Percentiles rank a stretch among this genome's conserved stretches.
Conservation (phyloP, 331 rosid genomes). For the Stylosanthes scabra region DNA sequence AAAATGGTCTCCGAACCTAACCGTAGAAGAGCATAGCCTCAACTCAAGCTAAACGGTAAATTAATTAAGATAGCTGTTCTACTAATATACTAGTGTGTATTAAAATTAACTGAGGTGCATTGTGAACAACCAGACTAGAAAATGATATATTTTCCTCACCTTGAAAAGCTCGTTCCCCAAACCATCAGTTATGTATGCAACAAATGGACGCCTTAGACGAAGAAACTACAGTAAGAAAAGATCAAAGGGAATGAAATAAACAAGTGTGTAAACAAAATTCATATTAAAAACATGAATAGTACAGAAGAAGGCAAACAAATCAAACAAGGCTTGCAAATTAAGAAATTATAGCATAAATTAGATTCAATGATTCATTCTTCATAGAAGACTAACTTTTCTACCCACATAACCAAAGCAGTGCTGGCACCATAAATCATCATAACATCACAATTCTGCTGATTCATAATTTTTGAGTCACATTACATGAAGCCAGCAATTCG, state of each 20-base stretch:
- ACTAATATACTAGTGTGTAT: constrained; percentile 1
- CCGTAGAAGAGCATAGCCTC: constrained; percentile 35
- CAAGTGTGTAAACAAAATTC: constrained; percentile 10
- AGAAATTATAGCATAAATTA: constrained; percentile 10
- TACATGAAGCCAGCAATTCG: not conserved
- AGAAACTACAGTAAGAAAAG: constrained; percentile 69
- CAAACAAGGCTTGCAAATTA: constrained; percentile 32
- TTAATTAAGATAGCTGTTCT: constrained; percentile 5
- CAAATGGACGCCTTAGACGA: constrained; percentile 89
- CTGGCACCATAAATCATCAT: not conserved
- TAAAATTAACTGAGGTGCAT: not conserved
- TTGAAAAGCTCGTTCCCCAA: constrained; percentile 82
- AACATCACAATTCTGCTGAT: not conserved
- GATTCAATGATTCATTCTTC: not conserved
- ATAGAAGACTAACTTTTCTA: not conserved
- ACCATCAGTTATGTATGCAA: constrained; percentile 83
- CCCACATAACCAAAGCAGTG: not conserved
- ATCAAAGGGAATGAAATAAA: constrained; percentile 27
- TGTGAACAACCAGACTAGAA: constrained; percentile 19
- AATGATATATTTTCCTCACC: constrained; percentile 56
- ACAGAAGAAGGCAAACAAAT: constrained; percentile 26
- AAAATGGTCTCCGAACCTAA: constrained; percentile 96
- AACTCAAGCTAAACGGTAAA: constrained; percentile 38
- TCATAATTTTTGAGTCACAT: not conserved
- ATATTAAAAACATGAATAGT: constrained; percentile 8